These are phyloP conservation scores for Rehmannia glutinosa DNA, from an alignment of 257 asterid species.

Conservation along the genomic window DNA sequence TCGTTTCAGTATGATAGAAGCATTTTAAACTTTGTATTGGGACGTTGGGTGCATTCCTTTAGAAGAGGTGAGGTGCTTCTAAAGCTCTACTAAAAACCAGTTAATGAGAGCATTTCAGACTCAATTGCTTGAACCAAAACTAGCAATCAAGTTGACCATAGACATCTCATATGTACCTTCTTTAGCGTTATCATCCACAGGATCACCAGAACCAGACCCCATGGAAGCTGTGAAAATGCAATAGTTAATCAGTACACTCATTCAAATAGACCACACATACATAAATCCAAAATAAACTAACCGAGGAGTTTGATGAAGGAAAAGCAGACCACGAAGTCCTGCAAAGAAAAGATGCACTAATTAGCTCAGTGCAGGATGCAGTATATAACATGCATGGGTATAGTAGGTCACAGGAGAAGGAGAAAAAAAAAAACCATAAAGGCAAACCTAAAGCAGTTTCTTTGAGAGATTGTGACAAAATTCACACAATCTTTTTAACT, in stretches of 20 bases:
- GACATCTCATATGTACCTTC: constrained; percentile 41
- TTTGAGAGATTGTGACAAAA: background rate
- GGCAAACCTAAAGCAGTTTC: background rate
- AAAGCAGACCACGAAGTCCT: constrained; percentile 77
- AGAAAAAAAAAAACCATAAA: constrained; percentile 5
- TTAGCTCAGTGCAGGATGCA: constrained; percentile 8
- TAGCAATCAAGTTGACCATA: constrained; percentile 1
- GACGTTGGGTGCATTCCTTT: background rate
- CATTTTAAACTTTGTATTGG: background rate
- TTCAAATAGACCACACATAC: background rate
- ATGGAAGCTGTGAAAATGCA: constrained; percentile 28
- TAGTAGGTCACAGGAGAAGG: constrained; percentile 3
- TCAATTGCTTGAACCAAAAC: background rate
- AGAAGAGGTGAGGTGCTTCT: constrained; percentile 3
- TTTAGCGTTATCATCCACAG: constrained; percentile 32
- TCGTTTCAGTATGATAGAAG: background rate
- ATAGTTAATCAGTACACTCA: background rate
- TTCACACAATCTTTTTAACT: background rate
- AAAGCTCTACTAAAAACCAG: constrained; percentile 3
- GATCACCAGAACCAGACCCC: constrained; percentile 41
- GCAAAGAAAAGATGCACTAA: constrained; percentile 25
- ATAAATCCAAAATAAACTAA: constrained; percentile 26
- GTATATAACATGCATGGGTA: background rate
- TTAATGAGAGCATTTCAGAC: background rate
- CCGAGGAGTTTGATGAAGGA: constrained; percentile 54